Conservation (phyloP, 495 filamentous ascomycete genomes). For the Trichoderma erinaceum region DNA sequence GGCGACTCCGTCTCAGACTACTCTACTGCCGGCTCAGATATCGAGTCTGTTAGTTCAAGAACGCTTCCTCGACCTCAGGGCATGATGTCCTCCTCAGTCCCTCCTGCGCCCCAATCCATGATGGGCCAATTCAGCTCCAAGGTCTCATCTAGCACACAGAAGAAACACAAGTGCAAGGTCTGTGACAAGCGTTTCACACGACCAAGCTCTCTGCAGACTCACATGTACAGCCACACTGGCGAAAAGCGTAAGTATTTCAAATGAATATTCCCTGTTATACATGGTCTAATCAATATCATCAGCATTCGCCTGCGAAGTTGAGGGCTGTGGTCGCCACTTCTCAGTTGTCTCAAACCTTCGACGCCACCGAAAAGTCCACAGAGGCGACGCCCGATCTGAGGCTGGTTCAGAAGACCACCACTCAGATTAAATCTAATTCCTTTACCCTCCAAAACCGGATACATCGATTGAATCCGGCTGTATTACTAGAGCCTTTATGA, state of each 20-base stretch:
- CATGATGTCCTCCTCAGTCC: constrained; percentile 58
- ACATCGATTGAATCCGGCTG: not conserved
- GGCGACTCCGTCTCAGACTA: constrained; percentile 88
- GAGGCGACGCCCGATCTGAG: constrained; percentile 60
- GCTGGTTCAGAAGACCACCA: constrained; percentile 46
- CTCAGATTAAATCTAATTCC: constrained; percentile 29
- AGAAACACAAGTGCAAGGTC: constrained; percentile 99
- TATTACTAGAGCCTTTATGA: not conserved
- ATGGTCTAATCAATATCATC: constrained; percentile 30
- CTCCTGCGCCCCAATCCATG: constrained; percentile 90
- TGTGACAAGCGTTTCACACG: constrained; percentile 98
- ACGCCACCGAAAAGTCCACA: constrained; percentile 94
- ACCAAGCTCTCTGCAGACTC: constrained; percentile 92
- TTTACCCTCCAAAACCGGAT: not conserved
- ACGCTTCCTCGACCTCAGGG: constrained; percentile 75
- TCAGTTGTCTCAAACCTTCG: constrained; percentile 96
- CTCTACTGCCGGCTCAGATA: constrained; percentile 79
- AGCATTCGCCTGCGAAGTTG: constrained; percentile 88
- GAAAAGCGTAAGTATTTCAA: constrained; percentile 80
- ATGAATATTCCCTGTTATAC: not conserved
- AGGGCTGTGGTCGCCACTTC: constrained; percentile 93
- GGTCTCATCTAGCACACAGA: constrained; percentile 89
- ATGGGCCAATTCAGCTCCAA: constrained; percentile 99
- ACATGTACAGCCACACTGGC: constrained; percentile 98
- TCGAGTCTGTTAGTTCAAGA: constrained; percentile 64